These are phyloP conservation scores for Aspergillus ellipticus DNA, from an alignment of 495 filamentous ascomycete species.

Conservation along the genomic window DNA sequence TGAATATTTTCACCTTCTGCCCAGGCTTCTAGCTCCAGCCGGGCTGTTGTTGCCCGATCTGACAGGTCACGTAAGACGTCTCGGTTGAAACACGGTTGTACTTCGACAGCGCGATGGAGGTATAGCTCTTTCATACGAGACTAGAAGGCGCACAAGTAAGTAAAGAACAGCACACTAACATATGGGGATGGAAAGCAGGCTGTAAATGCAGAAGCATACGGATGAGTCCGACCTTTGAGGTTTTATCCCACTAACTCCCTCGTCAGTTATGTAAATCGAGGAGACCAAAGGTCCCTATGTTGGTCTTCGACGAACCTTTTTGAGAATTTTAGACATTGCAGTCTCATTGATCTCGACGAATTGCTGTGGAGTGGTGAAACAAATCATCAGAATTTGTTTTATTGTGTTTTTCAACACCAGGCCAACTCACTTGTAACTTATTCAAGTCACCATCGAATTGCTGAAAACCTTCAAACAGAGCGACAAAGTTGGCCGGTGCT, in stretches of 20 bases:
- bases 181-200: background rate
- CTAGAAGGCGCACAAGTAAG: slow-evolving; percentile 32
- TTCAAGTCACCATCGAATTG: slow-evolving; percentile 95
- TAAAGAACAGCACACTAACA: slow-evolving; percentile 2
- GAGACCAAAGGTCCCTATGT: background rate
- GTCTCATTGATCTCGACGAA: slow-evolving; percentile 98
- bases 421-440: slow-evolving; percentile 68
- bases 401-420: background rate
- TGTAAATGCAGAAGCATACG: background rate
- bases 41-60: slow-evolving; percentile 88
- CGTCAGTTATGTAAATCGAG: slow-evolving; percentile 19
- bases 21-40: slow-evolving; percentile 92
- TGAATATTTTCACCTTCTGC: slow-evolving; percentile 89
- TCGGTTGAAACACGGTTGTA: slow-evolving; percentile 96
- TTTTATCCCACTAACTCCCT: slow-evolving; percentile 82
- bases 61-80: slow-evolving; percentile 94
- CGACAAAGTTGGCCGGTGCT: slow-evolving; percentile 84
- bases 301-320: slow-evolving; percentile 62
- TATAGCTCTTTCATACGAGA: slow-evolving; percentile 97
- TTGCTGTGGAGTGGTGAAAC: slow-evolving; percentile 49
- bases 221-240: slow-evolving; percentile 67
- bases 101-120: slow-evolving; percentile 90
- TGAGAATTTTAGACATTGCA: slow-evolving; percentile 96
- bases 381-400: background rate
- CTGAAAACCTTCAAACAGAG: slow-evolving; percentile 91